Percentiles rank a stretch among this genome's conserved stretches.
phyloP scores from a whole-genome alignment of 2,329 filamentous ascomycete genomes.

The Parastagonospora avenae region DNA sequence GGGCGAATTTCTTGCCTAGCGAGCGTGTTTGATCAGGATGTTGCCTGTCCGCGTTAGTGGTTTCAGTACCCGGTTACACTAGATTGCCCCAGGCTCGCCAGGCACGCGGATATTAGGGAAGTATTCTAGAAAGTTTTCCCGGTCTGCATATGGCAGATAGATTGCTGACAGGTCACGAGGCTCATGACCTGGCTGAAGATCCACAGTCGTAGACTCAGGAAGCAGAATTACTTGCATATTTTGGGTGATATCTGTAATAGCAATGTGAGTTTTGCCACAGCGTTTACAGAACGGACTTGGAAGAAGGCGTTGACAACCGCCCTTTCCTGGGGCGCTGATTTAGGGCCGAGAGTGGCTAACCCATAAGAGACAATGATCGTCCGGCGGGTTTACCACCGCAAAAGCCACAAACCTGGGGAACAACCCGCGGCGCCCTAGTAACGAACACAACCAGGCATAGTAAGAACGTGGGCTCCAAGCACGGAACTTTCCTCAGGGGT shows the following conservation, averaged over 20 bases:
- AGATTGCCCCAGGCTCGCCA: conserved; percentile 23
- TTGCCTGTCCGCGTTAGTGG: conserved; percentile 10
- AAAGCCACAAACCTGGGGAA: conserved; percentile 1
- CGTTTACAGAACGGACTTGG: neutral
- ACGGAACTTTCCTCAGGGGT: too few species aligned
- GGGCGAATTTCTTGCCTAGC: neutral
- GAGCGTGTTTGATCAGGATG: conserved; percentile 2
- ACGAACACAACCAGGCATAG: too few species aligned
- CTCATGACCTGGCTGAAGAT: conserved; percentile 17
- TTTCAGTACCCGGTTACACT: conserved; percentile 24
- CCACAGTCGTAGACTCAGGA: neutral
- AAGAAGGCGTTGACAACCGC: neutral
- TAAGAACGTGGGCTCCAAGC: too few species aligned
- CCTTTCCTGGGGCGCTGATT: too few species aligned
- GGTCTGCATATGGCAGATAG: conserved; percentile 24
- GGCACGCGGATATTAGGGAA: conserved; percentile 15
- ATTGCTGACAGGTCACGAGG: conserved; percentile 26
- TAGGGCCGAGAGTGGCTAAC: too few species aligned
- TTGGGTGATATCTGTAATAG: neutral
- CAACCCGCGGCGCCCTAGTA: neutral
- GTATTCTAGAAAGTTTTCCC: conserved; percentile 28
- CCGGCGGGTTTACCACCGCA: neutral
- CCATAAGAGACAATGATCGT: neutral
- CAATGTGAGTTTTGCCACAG: neutral
- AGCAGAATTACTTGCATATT: conserved; percentile 9